Base-by-base conservation (phyloP, 2,329 filamentous ascomycete species). In the Pseudovirgaria hyperparasitica region DNA sequence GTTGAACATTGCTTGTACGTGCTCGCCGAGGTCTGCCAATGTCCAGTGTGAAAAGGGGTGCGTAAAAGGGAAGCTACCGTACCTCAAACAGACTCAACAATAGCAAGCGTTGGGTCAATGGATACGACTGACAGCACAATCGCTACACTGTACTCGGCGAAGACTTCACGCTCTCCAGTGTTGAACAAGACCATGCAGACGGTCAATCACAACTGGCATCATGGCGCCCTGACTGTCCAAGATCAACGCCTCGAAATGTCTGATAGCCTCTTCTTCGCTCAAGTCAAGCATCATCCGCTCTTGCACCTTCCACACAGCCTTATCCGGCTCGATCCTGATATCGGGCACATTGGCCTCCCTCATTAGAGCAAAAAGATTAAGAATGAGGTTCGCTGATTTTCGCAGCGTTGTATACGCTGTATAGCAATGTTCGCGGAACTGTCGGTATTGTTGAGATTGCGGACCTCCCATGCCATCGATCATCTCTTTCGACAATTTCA, bases 401-500 rank as follows among this genome's bases (percentile, higher is more conserved):
- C 90, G 73, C 22, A 98, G 62, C 1, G 90, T 86, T 2, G 81
- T 82, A 56, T 92, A 98, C 0, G 90, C 84, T 3, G 92, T 80
- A 55, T 93, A 94, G 52, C 85, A 93, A 54, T 96, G 93, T 43
- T 92, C 82, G 49, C 90, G 90, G 58, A 98, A 98, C 28, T 79
- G 72, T 22, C 76, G 65, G 53, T 93, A 98, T 35, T 92, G 77
- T 13, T 81, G 72, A 4, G 80, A 84, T 18, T 70, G 67, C 6
- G 76, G 68, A 9, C 90, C 90, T 21, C 92, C 92, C 84, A 98
- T 94, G 36, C 86, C 90, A 45, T 98, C 90, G 4, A 96, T 82
- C 90, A 98, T 98, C 48, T 98, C 87, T 42, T 86, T 87, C 47
- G 80, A 87, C 6, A 98, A 72, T 54, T 98, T 98, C 77, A 98